These are phyloP conservation scores for Suillus americanus DNA, from an alignment of 768 basidiomycete genomes.

Conservation along the genomic window DNA sequence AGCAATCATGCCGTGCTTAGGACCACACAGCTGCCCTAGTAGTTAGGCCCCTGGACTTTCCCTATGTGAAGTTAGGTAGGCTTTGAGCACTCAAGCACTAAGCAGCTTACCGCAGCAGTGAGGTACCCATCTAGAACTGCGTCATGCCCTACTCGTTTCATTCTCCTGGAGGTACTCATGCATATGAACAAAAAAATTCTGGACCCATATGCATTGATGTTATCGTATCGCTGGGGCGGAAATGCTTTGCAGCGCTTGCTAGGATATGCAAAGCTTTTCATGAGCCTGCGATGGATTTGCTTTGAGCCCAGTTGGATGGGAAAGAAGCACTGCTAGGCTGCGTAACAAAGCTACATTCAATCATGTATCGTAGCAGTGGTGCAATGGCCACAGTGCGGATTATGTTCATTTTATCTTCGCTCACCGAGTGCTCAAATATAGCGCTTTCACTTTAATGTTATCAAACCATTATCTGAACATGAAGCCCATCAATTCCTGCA, in stretches of 20 bases:
- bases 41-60: too few relatives aligned
- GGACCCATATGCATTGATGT: neutral
- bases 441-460: neutral
- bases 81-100: too few relatives aligned
- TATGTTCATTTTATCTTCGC: neutral
- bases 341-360: neutral
- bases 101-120: too few relatives aligned
- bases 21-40: too few relatives aligned
- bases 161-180: neutral
- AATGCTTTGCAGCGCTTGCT: constrained; percentile 1
- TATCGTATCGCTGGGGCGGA: neutral
- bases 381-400: neutral
- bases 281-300: constrained; percentile 1
- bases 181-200: neutral
- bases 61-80: too few relatives aligned
- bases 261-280: constrained; percentile 6
- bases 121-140: neutral
- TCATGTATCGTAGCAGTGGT: neutral
- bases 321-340: neutral
- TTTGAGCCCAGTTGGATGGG: neutral
- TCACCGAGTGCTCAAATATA: neutral
- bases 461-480: neutral
- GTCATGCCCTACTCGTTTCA: neutral
- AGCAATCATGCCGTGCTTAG: too few relatives aligned
- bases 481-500: too few relatives aligned